A percentile compares a stretch with the other conserved stretches of the same genome.
phyloP scores from a whole-genome alignment of 257 asterid species.

The Sherardia arvensis region DNA sequence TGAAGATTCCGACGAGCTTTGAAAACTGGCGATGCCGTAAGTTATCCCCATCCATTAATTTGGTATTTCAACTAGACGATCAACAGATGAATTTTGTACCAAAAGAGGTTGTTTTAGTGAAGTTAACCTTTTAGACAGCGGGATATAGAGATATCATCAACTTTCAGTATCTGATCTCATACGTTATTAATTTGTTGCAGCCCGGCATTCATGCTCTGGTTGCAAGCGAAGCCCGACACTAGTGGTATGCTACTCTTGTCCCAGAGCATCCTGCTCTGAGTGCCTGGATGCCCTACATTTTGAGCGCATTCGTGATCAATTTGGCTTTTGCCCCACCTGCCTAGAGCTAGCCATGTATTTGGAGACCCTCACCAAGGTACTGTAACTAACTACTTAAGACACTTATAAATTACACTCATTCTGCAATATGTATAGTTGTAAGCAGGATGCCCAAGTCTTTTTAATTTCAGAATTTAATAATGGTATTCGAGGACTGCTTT shows the following conservation, averaged over 20 bases:
- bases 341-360: background rate
- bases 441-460: background rate
- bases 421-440: no score
- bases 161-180: no score
- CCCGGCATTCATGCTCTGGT: background rate
- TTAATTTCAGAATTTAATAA: no score
- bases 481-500: no score
- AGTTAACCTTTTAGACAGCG: no score
- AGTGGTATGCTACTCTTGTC: background rate
- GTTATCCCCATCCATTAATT: background rate
- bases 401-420: background rate
- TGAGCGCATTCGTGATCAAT: background rate
- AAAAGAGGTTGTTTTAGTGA: no score
- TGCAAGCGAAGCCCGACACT: background rate
- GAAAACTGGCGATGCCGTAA: background rate
- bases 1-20: background rate
- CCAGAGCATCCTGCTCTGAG: background rate
- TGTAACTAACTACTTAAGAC: background rate
- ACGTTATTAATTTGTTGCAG: slow-evolving; percentile 7
- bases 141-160: no score
- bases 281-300: background rate
- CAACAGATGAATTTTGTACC: no score
- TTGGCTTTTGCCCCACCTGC: background rate
- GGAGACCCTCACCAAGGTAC: background rate
- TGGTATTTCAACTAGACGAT: no score